Evolutionary conservation across 169 alveolate species (phyloP), one percentile per base, ranked within the genome.

Genomic region (Theileria orientalis): DNA sequence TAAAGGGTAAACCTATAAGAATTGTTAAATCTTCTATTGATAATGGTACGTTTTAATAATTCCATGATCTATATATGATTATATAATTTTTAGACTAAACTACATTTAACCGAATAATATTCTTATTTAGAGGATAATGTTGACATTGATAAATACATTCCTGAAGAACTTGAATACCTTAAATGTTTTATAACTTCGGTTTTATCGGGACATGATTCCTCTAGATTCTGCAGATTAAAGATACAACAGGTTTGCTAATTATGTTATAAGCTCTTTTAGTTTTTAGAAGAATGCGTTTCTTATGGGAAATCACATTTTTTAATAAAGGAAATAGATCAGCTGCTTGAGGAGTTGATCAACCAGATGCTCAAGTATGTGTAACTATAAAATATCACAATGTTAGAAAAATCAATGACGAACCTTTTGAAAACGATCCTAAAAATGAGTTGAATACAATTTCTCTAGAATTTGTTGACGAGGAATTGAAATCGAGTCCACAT

Each of bases 111-210:
- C 14, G 44, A 52, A 8, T 23, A 11, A 52, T 52, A 52, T 9
- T n/a, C 35, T 57, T 5, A 16, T 63, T 32, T 33, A 63, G 73
- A 63, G n/a, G 27, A 11, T 33, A 16, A 27, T 54, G 6, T 5
- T 3, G 74, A 63, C n/a, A 11, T 40, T 5, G 9, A 8, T 63
- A 41, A 63, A 42, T 5, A 19, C 14, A 29, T 63, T 42, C 33
- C 8, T 5, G 19, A 5, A 2, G 33, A 77, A 32, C 27, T 69
- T 30, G 66, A 57, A 19, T 37, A 68, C 9, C 59, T 77, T n/a
- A 69, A 35, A 29, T 32, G 70, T 13, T 68, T 62, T 63, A 61
- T 57, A 11, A 32, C 25, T 32, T n/a, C 82, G 7, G 86, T 71
- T 19, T 27, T 77, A 11, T 8, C 41, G 19, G 83, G 82, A 47